A percentile compares a stretch with the other conserved stretches of the same genome.
These are phyloP conservation scores for Apiospora rasikravindrae DNA, from an alignment of 2,329 filamentous ascomycete genomes.

Conservation along the genomic window DNA sequence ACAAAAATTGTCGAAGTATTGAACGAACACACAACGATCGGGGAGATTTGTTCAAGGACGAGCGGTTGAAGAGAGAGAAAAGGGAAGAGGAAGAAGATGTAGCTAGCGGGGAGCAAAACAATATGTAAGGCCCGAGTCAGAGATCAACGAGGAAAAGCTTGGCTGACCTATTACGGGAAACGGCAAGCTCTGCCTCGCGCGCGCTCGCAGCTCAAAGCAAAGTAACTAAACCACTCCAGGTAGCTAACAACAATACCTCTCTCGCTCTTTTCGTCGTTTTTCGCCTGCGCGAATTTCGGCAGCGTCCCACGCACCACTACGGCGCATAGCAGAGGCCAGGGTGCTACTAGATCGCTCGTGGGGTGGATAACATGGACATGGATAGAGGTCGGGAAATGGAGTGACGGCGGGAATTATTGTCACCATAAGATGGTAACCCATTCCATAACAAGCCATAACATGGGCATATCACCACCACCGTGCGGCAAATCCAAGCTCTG, in stretches of 20 bases:
- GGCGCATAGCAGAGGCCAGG: slow-evolving; percentile 19
- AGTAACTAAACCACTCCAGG: slow-evolving; percentile 27
- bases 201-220: background rate
- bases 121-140: slow-evolving; percentile 17
- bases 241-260: slow-evolving; percentile 25
- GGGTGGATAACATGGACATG: slow-evolving; percentile 23
- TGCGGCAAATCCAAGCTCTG: slow-evolving; percentile 5
- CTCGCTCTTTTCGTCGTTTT: slow-evolving; percentile 21
- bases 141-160: slow-evolving; percentile 14
- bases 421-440: slow-evolving; percentile 16
- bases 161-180: slow-evolving; percentile 12
- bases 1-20: slow-evolving; percentile 30
- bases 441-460: slow-evolving; percentile 16
- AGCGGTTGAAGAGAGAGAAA: slow-evolving; percentile 38
- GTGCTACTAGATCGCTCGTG: slow-evolving; percentile 22
- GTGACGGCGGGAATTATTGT: slow-evolving; percentile 17
- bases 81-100: slow-evolving; percentile 30
- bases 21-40: slow-evolving; percentile 21
- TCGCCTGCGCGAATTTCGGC: slow-evolving; percentile 26
- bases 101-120: slow-evolving; percentile 31
- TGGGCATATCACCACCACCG: slow-evolving; percentile 14
- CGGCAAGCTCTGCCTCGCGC: background rate
- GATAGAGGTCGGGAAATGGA: slow-evolving; percentile 21
- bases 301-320: slow-evolving; percentile 15
- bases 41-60: slow-evolving; percentile 35